Conservation (phyloP, 768 basidiomycete genomes). For the Termitomyces sp. region DNA sequence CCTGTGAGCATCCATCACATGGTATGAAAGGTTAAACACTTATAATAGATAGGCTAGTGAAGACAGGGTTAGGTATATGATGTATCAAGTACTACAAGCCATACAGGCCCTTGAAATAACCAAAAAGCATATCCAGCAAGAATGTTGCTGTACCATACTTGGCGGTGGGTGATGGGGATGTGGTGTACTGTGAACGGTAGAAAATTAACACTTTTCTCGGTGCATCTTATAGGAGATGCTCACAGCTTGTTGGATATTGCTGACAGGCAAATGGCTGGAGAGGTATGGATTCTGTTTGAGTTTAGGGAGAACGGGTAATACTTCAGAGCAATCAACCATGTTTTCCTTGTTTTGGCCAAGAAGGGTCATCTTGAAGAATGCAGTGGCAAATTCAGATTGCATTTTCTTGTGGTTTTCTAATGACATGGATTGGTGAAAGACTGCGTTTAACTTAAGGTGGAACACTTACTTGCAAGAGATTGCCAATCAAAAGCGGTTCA, state of each 20-base stretch:
- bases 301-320: background rate
- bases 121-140: background rate
- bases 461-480: background rate
- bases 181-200: background rate
- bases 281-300: background rate
- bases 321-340: background rate
- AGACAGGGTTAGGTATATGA: no score
- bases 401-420: background rate
- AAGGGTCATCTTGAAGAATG: background rate
- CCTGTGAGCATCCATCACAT: constrained; percentile 83
- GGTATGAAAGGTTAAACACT: no score
- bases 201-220: background rate
- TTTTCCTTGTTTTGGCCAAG: background rate
- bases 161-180: background rate
- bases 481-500: background rate
- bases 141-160: background rate
- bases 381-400: background rate
- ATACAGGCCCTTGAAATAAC: no score
- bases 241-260: background rate
- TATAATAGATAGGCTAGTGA: no score
- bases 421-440: background rate
- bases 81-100: no score
- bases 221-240: background rate
- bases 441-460: background rate
- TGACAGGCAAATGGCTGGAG: background rate